phyloP scores from a whole-genome alignment of 2,329 filamentous ascomycete genomes.

The Lecanicillium sp. region DNA sequence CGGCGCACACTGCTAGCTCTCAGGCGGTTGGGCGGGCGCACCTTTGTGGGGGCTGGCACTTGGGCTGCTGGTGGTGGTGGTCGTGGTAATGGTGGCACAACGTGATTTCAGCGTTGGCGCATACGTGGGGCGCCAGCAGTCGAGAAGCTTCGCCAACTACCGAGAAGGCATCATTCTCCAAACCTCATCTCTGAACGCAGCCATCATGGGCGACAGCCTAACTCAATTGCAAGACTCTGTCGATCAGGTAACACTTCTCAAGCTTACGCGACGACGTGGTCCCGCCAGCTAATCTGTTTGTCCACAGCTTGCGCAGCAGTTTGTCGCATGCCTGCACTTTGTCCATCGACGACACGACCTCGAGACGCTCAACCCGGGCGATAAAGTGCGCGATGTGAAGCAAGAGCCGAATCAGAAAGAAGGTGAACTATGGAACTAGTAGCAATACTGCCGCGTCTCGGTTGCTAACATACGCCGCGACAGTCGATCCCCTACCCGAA shows the following conservation, averaged over 20 bases:
- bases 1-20: no score
- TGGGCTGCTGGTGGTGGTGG: background rate
- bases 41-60: no score
- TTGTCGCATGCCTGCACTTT: conserved; percentile 61
- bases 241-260: conserved; percentile 73
- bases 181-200: background rate
- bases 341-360: conserved; percentile 64
- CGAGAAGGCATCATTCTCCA: no score
- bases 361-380: conserved; percentile 49
- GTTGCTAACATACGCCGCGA: conserved; percentile 11
- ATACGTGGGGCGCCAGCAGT: conserved; percentile 1
- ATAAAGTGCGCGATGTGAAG: conserved; percentile 55
- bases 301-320: conserved; percentile 58
- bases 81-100: background rate
- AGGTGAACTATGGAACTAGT: conserved; percentile 29
- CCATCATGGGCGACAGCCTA: conserved; percentile 65
- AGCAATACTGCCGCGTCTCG: background rate
- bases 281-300: background rate
- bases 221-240: conserved; percentile 82
- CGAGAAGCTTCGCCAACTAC: conserved; percentile 1
- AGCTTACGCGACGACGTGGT: no score
- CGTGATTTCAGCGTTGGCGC: background rate
- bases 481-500: conserved; percentile 55
- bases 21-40: no score
- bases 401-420: conserved; percentile 46